Evolutionary conservation across 768 basidiomycete genomes (phyloP), one percentile per base, ranked within the genome.

Genomic region (Lanmaoa rubissima): DNA sequence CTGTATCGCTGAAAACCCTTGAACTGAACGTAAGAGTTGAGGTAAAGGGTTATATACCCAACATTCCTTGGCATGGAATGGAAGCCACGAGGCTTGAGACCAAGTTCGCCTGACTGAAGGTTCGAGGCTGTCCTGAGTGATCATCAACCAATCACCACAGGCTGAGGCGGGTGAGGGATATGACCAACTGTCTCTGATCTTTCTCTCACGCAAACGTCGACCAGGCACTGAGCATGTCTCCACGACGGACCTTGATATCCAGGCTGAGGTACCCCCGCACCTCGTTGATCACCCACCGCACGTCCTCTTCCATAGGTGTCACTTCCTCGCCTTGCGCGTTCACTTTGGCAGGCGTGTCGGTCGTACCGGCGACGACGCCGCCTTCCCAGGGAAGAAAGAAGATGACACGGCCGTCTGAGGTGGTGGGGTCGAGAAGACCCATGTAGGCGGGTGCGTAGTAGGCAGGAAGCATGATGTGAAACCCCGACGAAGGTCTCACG

Each of bases 351-450:
- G 89, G 88, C 0, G 90, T 81, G 71, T 99, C 96, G 10, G 96
- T 99, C 3, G 97, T 98, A 26, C 96, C 96, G 2, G 96, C 96
- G 60, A 99, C 94, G 40, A 94, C 94, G 76, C 89, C 93, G 10
- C 96, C 96, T 74, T 98, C 88, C 96, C 97, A 99, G 0, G 96
- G 96, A 10, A 99, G 83, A 82, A 99, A 97, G 82, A 98, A 99
- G 68, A 99, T 96, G 53, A 99, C 95, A 28, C 96, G 88, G 0
- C 96, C 96, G 61, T 99, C 96, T 0, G 91, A 93, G 5, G 97
- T 97, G 3, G 92, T 80, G 1, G 96, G 97, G 72, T 98, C 97
- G 45, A 98, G 81, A 5, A 98, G 82, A 43, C 97, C 96, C 91
- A 98, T 97, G 48, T 82, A 90, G 16, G 89, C 85, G 4, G 96